Base-by-base conservation (phyloP, 352 stramenopile species). In the Phytophthora pistaciae region DNA sequence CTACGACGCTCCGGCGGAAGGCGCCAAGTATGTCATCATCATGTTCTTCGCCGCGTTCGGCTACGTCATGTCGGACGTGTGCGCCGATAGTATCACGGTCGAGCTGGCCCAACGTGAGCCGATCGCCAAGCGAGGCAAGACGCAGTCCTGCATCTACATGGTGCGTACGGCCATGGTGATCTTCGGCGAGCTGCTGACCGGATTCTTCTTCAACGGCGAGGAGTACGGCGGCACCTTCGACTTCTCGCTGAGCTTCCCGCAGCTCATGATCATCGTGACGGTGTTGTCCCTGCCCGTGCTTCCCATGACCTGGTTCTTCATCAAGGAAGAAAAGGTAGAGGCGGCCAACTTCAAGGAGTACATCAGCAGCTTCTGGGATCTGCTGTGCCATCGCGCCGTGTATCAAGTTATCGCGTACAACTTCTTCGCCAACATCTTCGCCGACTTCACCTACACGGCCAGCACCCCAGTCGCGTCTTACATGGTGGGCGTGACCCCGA, bases 101-200 rank as follows among this genome's bases (percentile, higher is more conserved):
- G 80, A 88, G 60, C 68, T 86, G 49, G 80, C 82, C 6, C 82
- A 90, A 57, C 79, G 78, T 11, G 82, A 90, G 40, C 82, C 82
- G 5, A 56, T 77, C 5, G 72, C 62, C 9, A 85, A 77, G 21
- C 82, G 82, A 50, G 82, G 82, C 25, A 80, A 78, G 56, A 88
- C 80, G 0, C 82, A 90, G 54, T 85, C 79, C 18, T 56, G 44
- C 25, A 79, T 83, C 54, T 87, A 87, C 74, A 63, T 56, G 18
- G 68, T 83, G 4, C 80, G 78, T 73, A 79, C 70, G 1, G 50
- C 60, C 2, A 75, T 81, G 56, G 67, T 74, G 16, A 82, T 83
- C 36, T 70, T 90, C 14, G 72, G 72, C 16, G 64, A 81, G 16
- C 10, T 85, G 0, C 21, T 86, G 18, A 54, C 68, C 7, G 80